Evolutionary conservation across 345 rosid genomes (phyloP), one percentile per base, ranked within the genome.

Genomic region (Salix brachista): DNA sequence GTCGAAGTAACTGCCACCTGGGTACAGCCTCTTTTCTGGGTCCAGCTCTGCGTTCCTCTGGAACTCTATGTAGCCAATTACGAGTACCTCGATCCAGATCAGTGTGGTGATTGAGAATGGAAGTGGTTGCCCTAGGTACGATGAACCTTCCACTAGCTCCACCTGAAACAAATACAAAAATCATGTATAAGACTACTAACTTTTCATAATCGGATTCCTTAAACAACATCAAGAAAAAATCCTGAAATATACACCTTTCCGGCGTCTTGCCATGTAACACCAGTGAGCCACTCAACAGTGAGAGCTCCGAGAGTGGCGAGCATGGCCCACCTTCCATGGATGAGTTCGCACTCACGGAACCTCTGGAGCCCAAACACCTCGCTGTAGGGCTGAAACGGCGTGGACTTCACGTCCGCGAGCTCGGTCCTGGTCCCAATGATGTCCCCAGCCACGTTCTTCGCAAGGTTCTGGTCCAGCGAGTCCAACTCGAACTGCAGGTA

Each of bases 31-130:
- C 88, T 88, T 95, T 85, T 95, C 99, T 0, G 97, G 90, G 81
- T 95, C 97, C 0, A 95, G 90, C 90, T 94, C 98, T 0, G 95
- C 86, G 80, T 94, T 94, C 72, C 97, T 86, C 74, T 94, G 95
- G 89, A 94, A 94, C 87, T 94, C 98, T 12, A 94, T 94, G 91
- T 87, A 94, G 14, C 97, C 97, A 39, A 94, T 82, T 81, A 94
- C 82, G 84, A 94, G 74, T 7, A 87, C 92, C 83, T 94, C 97
- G 58, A 94, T 91, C 97, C 91, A 91, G 61, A 94, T 94, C 91
- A 94, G 76, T 4, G 97, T 85, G 5, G 97, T 81, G 3, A 94
- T 89, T 17, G 97, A 92, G 87, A 92, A 94, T 0, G 97, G 97
- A 28, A 94, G 85, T 58, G 97, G 97, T 65, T 92, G 97, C 4